Evolutionary conservation across 768 basidiomycete genomes (phyloP).

Genomic region (Butyriboletus loyo): DNA sequence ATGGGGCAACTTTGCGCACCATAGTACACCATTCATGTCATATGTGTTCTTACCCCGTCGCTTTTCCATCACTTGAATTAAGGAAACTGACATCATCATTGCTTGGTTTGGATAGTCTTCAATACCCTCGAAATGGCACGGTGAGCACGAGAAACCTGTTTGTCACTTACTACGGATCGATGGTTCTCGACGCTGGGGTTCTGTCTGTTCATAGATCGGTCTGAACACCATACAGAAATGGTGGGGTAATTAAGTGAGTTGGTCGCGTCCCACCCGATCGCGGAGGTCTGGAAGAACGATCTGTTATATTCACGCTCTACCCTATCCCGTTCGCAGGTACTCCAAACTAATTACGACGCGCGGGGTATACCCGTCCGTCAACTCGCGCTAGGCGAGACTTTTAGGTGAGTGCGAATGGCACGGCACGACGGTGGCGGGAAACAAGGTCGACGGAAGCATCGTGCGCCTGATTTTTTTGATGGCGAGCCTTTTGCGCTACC

Average conservation of each 20-base stretch:
- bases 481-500: too few species aligned
- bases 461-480: too few species aligned
- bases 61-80: background rate
- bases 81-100: background rate
- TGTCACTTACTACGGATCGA: background rate
- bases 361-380: constrained; percentile 26
- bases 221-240: constrained; percentile 14
- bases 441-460: too few species aligned
- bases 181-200: background rate
- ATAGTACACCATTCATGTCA: too few species aligned
- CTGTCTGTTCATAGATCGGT: constrained; percentile 18
- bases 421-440: too few species aligned
- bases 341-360: constrained; percentile 16
- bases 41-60: too few species aligned
- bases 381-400: constrained; percentile 22
- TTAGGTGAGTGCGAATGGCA: constrained; percentile 10
- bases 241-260: constrained; percentile 30
- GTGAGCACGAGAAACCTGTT: constrained; percentile 7
- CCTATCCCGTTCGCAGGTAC: constrained; percentile 18
- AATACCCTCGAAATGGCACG: constrained; percentile 25
- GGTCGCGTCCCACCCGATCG: background rate
- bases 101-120: constrained; percentile 17
- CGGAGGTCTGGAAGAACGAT: background rate
- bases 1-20: too few species aligned
- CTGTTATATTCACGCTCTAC: background rate